phyloP scores from a whole-genome alignment of 345 rosid species.

The Capsella bursapastoris region DNA sequence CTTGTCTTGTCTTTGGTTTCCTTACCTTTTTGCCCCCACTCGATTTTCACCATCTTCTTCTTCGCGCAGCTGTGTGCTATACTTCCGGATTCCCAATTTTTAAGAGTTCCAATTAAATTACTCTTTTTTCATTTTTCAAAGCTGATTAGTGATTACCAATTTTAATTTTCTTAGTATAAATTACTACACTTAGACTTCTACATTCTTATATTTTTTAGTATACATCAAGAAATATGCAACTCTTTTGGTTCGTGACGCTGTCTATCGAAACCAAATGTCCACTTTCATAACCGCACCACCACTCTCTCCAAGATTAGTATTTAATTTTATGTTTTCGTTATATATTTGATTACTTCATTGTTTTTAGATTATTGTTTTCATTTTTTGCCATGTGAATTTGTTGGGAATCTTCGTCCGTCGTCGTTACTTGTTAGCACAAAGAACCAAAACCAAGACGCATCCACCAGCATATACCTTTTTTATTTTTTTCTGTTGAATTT shows the following conservation, averaged over 20 bases:
- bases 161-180: too few relatives aligned
- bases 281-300: constrained; percentile 12
- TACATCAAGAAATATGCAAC: neutral
- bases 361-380: neutral
- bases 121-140: too few relatives aligned
- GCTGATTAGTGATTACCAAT: too few relatives aligned
- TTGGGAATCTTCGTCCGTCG: constrained; percentile 27
- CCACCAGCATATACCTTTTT: constrained; percentile 23
- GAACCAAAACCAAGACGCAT: constrained; percentile 27
- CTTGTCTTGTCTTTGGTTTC: too few relatives aligned
- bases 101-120: too few relatives aligned
- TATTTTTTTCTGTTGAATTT: neutral
- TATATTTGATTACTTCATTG: neutral
- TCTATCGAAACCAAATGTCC: constrained; percentile 12
- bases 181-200: too few relatives aligned
- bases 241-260: constrained; percentile 12
- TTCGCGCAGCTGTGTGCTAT: too few relatives aligned
- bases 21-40: too few relatives aligned
- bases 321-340: too few relatives aligned
- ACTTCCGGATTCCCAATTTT: too few relatives aligned
- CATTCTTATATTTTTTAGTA: too few relatives aligned
- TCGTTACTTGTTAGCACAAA: constrained; percentile 38
- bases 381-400: constrained; percentile 15
- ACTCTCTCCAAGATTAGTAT: neutral
- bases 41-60: too few relatives aligned